Base-by-base conservation (phyloP, 352 stramenopile genomes). In the Globisporangium spinosum region DNA sequence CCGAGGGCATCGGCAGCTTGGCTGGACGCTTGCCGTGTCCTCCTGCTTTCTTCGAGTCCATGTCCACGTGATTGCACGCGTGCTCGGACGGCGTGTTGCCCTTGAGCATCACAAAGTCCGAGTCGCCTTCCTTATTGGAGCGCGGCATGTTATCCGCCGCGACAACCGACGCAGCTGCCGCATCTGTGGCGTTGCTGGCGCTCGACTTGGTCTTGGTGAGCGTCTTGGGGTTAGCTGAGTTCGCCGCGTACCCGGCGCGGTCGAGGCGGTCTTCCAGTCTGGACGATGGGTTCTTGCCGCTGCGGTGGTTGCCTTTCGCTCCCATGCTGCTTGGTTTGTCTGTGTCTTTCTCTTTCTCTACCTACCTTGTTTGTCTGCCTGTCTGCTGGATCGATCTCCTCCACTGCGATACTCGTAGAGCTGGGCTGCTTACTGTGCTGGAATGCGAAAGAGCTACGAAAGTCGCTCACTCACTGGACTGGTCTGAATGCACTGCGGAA, bases 61-160 rank as follows among this genome's bases (percentile, higher is more conserved):
- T 34, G 23, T 60, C 49, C 3, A 22, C 22, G 64, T 77, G 69
- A 40, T 45, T 22, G 25, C 70, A 70, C 13, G 35, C 57, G 62
- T 73, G 69, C 23, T 81, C 75, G 9, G 70, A 45, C n/a, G 75
- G 71, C 22, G 75, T 79, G 45, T 62, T 68, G 56, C 58, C 70
- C 32, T 60, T 58, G 32, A 70, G 58, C 34, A 70, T 70, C 13
- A 70, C 57, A 20, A 70, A 70, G 22, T 70, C 58, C 22, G 47
- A 60, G 22, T 67, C 65, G 27, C 58, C 47, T 23, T 70, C 65
- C 35, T 49, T 58, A 58, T 70, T 70, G 45, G 65, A 70, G 57
- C 59, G 49, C 29, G 65, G 65, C 65, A 70, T 70, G 45, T 25
- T n/a, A 23, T 70, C 65, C 13, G n/a, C 23, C 13, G 27, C 56